Percentiles rank a stretch among this genome's conserved stretches.
These are phyloP conservation scores for Macrocybe gigantea DNA, from an alignment of 768 basidiomycete genomes.

Conservation along the genomic window DNA sequence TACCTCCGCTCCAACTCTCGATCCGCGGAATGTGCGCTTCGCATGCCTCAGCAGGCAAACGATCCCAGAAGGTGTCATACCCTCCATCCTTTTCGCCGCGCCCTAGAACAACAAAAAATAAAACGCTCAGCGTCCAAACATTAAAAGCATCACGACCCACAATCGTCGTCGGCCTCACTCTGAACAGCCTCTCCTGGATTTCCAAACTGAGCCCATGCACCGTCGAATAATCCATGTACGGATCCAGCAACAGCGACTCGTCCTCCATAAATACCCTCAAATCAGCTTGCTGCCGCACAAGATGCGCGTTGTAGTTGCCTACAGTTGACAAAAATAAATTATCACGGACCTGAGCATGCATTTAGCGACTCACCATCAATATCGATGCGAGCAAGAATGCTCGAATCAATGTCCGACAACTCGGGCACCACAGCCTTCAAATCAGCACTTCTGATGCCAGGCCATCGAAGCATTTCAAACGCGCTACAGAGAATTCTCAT, in stretches of 20 bases:
- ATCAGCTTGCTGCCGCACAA: conserved; percentile 71
- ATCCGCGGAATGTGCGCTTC: conserved; percentile 26
- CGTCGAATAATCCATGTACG: conserved; percentile 59
- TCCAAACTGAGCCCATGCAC: conserved; percentile 73
- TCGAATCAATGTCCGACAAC: conserved; percentile 43
- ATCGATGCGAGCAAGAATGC: conserved; percentile 53
- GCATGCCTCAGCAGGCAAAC: conserved; percentile 65
- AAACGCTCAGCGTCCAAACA: neutral
- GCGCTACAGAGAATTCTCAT: conserved; percentile 41
- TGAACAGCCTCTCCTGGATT: conserved; percentile 57
- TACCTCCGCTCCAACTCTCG: conserved; percentile 7
- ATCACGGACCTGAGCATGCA: neutral
- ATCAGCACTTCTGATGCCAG: conserved; percentile 36
- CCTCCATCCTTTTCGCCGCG: conserved; percentile 90
- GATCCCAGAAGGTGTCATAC: conserved; percentile 81
- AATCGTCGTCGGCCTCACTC: conserved; percentile 62
- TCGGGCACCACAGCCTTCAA: conserved; percentile 43
- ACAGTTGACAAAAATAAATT: neutral
- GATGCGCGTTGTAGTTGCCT: conserved; percentile 61
- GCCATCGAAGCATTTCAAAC: conserved; percentile 65
- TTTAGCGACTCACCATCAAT: conserved; percentile 53
- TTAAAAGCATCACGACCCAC: conserved; percentile 32
- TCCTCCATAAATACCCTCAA: conserved; percentile 70
- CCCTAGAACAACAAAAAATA: conserved; percentile 41
- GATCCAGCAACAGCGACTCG: conserved; percentile 65